These are phyloP conservation scores for Flaveria bidentis DNA, from an alignment of 129 eudicot species.

Conservation along the genomic window DNA sequence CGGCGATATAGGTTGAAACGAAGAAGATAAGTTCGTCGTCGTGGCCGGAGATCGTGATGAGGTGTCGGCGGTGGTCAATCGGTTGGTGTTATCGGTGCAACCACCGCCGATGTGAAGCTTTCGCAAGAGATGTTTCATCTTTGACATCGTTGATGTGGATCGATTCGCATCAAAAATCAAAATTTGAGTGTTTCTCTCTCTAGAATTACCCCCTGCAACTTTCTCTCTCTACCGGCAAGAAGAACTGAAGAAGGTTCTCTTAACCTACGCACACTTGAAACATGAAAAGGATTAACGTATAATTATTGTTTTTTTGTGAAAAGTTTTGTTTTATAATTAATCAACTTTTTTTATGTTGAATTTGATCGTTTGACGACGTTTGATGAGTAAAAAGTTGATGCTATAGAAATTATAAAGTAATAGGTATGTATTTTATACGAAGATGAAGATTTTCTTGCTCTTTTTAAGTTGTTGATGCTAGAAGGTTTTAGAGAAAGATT, in stretches of 20 bases:
- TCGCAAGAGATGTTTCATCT: slow-evolving; percentile 80
- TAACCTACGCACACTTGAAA: slow-evolving; percentile 42
- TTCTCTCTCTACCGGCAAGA: slow-evolving; percentile 29
- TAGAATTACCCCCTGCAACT: slow-evolving; percentile 10
- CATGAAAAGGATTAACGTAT: not conserved
- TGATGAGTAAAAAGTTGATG: too few relatives aligned
- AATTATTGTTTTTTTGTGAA: not conserved
- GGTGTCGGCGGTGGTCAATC: slow-evolving; percentile 26
- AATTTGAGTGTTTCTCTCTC: slow-evolving; percentile 24
- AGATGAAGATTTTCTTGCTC: too few relatives aligned
- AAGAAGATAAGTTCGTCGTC: slow-evolving; percentile 7
- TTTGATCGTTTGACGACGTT: too few relatives aligned
- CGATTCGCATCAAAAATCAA: slow-evolving; percentile 46
- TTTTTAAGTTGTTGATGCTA: too few relatives aligned
- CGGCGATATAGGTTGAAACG: slow-evolving; percentile 31
- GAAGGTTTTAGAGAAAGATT: too few relatives aligned
- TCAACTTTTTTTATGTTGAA: too few relatives aligned
- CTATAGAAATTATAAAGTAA: too few relatives aligned
- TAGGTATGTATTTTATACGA: too few relatives aligned
- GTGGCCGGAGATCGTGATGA: slow-evolving; percentile 31
- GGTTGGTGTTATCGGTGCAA: slow-evolving; percentile 32
- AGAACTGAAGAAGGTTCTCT: slow-evolving; percentile 24
- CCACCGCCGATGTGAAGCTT: slow-evolving; percentile 83
- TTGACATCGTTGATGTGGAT: slow-evolving; percentile 60
- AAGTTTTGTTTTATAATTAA: too few relatives aligned